phyloP scores from a whole-genome alignment of 2,329 filamentous ascomycete genomes.

The Colletotrichum orchidophilum region DNA sequence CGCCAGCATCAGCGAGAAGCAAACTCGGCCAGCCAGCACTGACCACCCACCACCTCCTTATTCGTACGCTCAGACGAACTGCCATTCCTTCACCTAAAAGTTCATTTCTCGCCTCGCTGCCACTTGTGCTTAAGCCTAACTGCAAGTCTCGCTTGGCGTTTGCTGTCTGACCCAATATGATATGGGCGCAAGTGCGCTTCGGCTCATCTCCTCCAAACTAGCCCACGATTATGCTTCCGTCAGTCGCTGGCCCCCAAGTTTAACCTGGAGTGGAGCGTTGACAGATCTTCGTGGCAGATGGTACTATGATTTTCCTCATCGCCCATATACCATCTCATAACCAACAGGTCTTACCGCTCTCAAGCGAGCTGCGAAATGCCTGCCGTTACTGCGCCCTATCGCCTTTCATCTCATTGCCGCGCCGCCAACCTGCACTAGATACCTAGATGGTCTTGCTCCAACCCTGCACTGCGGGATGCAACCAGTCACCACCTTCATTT shows the following conservation, averaged over 20 bases:
- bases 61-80: slow-evolving; percentile 13
- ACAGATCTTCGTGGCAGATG: not conserved
- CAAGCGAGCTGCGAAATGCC: slow-evolving; percentile 7
- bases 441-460: not conserved
- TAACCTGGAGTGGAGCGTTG: slow-evolving; percentile 1
- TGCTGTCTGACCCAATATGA: not conserved
- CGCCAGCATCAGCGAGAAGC: not conserved
- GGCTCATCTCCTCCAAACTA: not conserved
- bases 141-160: not conserved
- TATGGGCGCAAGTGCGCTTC: not conserved
- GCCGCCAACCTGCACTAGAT: not conserved
- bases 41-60: not conserved
- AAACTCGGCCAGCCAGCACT: slow-evolving; percentile 1
- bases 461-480: slow-evolving; percentile 28
- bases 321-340: not conserved
- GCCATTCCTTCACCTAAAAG: not conserved
- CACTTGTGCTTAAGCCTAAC: slow-evolving; percentile 2
- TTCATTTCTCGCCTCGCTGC: not conserved
- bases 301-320: slow-evolving; percentile 6
- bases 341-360: slow-evolving; percentile 1
- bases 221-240: not conserved
- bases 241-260: not conserved
- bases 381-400: not conserved
- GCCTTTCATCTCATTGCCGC: not conserved
- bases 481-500: slow-evolving; percentile 29